phyloP scores from a whole-genome alignment of 192 early-diverging fungal genomes.

The Mortierella hygrophila region DNA sequence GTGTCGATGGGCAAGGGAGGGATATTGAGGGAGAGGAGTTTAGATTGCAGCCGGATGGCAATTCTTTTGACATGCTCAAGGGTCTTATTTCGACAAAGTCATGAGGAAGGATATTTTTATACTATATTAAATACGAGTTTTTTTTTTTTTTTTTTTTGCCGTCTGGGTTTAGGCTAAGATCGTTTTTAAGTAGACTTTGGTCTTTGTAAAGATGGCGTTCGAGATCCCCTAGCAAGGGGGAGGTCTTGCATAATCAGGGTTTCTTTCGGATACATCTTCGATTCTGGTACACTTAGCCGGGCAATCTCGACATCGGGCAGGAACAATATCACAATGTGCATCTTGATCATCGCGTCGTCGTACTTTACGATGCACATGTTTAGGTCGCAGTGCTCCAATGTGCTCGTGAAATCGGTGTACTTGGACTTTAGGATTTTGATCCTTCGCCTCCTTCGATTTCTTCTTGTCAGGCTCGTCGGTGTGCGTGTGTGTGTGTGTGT shows the following conservation, averaged over 20 bases:
- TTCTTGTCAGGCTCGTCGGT: no score
- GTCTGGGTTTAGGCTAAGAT: no score
- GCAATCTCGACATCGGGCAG: background rate
- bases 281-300: background rate
- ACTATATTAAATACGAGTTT: background rate
- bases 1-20: conserved; percentile 59
- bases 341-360: background rate
- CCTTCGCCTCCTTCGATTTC: no score
- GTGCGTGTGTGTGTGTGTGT: no score
- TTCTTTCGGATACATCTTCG: background rate
- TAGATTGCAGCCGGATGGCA: conserved; percentile 95
- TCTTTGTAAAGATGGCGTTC: no score
- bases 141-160: no score
- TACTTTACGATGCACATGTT: background rate
- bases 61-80: conserved; percentile 97
- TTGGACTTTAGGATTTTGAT: background rate
- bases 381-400: background rate
- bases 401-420: background rate
- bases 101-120: conserved; percentile 24
- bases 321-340: background rate
- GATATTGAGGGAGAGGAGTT: conserved; percentile 61
- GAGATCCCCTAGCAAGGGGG: no score
- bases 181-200: no score
- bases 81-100: conserved; percentile 85
- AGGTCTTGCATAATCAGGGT: background rate